These are phyloP conservation scores for Micractinium sp. DNA, from an alignment of 139 green algal genomes.

Conservation along the genomic window DNA sequence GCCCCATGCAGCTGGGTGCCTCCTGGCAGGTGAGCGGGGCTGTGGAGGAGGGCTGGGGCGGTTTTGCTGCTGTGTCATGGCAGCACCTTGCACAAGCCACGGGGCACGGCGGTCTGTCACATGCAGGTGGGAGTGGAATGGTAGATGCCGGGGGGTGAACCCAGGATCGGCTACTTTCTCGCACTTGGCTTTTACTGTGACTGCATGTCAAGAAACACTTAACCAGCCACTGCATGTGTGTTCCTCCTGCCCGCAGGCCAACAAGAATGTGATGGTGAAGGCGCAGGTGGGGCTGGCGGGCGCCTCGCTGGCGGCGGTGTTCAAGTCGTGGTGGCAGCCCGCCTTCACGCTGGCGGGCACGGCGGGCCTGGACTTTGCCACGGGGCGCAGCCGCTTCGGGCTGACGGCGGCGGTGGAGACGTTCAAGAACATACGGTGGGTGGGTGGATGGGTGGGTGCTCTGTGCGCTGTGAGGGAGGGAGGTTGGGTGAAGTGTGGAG, in stretches of 20 bases:
- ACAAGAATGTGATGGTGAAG: slow-evolving; percentile 87
- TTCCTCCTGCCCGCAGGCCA: slow-evolving; percentile 60
- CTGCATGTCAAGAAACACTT: no score
- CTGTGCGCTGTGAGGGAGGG: neutral
- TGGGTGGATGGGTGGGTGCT: neutral
- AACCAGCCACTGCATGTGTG: no score
- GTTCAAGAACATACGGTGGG: slow-evolving; percentile 24
- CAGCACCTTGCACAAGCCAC: slow-evolving; percentile 19
- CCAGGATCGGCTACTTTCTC: no score
- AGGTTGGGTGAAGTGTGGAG: no score
- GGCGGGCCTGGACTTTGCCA: slow-evolving; percentile 33
- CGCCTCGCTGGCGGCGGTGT: slow-evolving; percentile 44
- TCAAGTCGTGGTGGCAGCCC: slow-evolving; percentile 76
- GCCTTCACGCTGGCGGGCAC: slow-evolving; percentile 52
- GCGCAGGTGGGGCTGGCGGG: slow-evolving; percentile 54
- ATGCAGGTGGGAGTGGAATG: slow-evolving; percentile 40
- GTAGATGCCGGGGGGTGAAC: no score
- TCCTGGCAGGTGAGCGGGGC: slow-evolving; percentile 58
- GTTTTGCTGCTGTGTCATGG: neutral
- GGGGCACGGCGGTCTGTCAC: neutral
- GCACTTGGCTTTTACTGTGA: no score
- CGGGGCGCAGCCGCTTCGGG: slow-evolving; percentile 40
- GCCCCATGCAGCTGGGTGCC: slow-evolving; percentile 43
- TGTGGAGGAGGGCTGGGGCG: no score
- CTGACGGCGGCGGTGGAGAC: slow-evolving; percentile 63